Conservation (phyloP, 352 stramenopile species). For the Phytopythium boreale region DNA sequence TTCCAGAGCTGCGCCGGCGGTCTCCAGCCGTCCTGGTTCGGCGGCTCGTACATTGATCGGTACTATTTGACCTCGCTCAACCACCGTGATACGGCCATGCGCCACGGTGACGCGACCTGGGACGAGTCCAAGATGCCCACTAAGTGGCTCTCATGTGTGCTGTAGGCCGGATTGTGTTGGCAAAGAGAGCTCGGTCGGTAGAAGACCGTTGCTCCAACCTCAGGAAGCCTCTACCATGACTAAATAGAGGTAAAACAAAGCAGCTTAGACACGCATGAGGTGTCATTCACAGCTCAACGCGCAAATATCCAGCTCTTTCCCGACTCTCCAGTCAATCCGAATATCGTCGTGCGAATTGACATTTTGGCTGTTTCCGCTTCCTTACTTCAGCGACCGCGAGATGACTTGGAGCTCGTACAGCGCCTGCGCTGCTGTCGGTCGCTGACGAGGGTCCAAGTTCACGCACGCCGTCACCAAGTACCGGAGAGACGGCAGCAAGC, state of each 20-base stretch:
- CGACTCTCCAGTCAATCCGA: too few relatives aligned
- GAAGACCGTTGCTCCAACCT: background rate
- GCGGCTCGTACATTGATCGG: conserved; percentile 29
- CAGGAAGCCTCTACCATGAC: too few relatives aligned
- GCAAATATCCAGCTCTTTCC: too few relatives aligned
- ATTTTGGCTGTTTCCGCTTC: background rate
- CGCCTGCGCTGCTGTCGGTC: conserved; percentile 22
- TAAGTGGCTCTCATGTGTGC: conserved; percentile 74
- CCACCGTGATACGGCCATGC: conserved; percentile 63
- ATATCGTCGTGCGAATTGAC: too few relatives aligned
- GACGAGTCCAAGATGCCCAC: conserved; percentile 45
- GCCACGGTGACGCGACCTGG: conserved; percentile 52
- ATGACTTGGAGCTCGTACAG: conserved; percentile 29
- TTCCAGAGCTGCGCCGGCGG: conserved; percentile 54
- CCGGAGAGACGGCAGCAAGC: conserved; percentile 10
- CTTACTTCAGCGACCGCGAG: background rate
- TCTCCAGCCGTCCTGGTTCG: conserved; percentile 28
- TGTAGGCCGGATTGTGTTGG: conserved; percentile 21
- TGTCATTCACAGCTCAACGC: too few relatives aligned
- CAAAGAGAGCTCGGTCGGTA: background rate
- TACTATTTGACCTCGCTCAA: conserved; percentile 68
- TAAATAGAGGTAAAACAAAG: too few relatives aligned
- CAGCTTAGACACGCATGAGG: too few relatives aligned
- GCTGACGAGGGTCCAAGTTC: conserved; percentile 13
- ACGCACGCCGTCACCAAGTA: conserved; percentile 15